These are phyloP conservation scores for Kurtzmaniella quercitrusa DNA, from an alignment of 1,139 yeast genomes.

Conservation along the genomic window DNA sequence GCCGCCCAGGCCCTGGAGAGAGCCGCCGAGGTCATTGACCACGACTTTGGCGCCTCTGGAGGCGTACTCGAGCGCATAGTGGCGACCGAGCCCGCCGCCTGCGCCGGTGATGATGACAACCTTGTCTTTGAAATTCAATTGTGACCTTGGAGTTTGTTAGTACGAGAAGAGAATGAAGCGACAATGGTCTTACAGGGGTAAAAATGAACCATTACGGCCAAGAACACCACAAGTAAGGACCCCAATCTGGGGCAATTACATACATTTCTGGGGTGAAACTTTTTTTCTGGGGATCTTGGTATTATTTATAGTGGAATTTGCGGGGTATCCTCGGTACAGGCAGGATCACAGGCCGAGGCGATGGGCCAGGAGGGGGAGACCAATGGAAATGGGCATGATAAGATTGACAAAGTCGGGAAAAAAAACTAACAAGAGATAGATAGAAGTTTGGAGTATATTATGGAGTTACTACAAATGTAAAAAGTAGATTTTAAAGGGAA, in stretches of 20 bases:
- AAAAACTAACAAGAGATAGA: background rate
- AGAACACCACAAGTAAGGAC: background rate
- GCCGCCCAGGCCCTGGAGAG: constrained; percentile 67
- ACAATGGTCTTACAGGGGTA: too few species aligned
- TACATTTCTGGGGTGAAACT: background rate
- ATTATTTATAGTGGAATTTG: background rate
- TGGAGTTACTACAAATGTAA: too few species aligned
- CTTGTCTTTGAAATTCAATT: constrained; percentile 61
- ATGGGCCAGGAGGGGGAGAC: background rate
- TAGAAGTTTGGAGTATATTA: too few species aligned
- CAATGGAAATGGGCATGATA: background rate
- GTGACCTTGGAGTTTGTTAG: constrained; percentile 17
- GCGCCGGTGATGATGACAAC: constrained; percentile 95
- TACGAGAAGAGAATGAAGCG: background rate
- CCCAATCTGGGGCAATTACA: too few species aligned
- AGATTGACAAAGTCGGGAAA: background rate
- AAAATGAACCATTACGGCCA: too few species aligned
- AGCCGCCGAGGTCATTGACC: constrained; percentile 91
- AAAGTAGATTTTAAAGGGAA: background rate
- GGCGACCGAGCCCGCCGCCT: constrained; percentile 94
- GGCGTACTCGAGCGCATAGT: constrained; percentile 85
- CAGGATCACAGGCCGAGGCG: constrained; percentile 1
- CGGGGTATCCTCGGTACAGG: background rate
- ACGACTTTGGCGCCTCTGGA: constrained; percentile 88
- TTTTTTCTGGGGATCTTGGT: background rate